Base-by-base conservation (phyloP, 1,284 basidiomycete genomes). In the Albatrellus sp. region DNA sequence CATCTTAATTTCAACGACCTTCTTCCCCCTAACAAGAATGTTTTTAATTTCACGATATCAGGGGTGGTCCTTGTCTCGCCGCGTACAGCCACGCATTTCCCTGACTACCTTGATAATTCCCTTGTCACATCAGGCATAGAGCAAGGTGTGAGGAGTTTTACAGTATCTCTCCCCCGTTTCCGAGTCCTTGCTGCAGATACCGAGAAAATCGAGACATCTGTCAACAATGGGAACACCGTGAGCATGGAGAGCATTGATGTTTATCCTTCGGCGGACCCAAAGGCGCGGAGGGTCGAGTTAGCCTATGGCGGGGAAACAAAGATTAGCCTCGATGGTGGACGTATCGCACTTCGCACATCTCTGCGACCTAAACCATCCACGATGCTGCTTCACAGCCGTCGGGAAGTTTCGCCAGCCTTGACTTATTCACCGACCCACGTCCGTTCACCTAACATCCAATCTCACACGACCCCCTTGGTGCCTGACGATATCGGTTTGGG, bases 1-100 rank as follows among this genome's bases (percentile, higher is more conserved):
- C 83, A 86, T 55, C 54, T 88, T 45, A 84, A 87, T 54, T 81
- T 87, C 67, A 83, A 83, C 54, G 80, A 86, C 37, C 63, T 87
- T 12, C 62, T 75, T n/a, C 71, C 75, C 1, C 73, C 80, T 2
- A 61, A 71, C 28, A 79, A 75, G 57, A 77, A 75, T 47, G 57
- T 66, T 5, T 77, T 87, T 54, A 71, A 69, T 2, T 82, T 87
- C 57, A 71, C 63, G 11, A 72, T 88, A 34, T 67, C 69, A 3
- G 83, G 84, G 3, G 77, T 69, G 2, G 66, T 87, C 34, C 60
- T 85, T 5, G 60, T 88, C 29, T 68, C 67, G 3, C 68, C 80
- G 17, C 69, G 70, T 37, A 51, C 59, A 33, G 63, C 66, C 33
- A 47, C 49, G 16, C 34, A 35, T 17, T 3, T 17, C 5, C 34